Conservation (phyloP, 768 basidiomycete species). For the Jaapia argillacea region DNA sequence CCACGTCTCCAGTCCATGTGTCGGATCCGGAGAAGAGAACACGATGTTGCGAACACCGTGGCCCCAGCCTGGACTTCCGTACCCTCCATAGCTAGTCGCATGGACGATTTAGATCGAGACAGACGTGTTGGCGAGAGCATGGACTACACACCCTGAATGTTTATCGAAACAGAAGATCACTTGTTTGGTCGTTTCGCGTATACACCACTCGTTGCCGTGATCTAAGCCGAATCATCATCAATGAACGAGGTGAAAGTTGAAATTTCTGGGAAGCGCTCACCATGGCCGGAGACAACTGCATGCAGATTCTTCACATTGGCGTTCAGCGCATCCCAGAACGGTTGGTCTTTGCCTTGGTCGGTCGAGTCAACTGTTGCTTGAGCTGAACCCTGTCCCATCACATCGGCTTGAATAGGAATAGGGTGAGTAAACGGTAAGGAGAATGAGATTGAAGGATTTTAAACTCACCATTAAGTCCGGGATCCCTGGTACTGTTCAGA, state of each 20-base stretch:
- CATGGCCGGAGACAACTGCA: constrained; percentile 63
- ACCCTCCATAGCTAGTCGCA: constrained; percentile 52
- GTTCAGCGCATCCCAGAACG: constrained; percentile 56
- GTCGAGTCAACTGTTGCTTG: constrained; percentile 37
- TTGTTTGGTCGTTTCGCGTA: constrained; percentile 47
- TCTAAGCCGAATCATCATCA: constrained; percentile 26
- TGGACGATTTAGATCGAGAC: constrained; percentile 2
- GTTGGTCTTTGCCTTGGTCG: constrained; percentile 35
- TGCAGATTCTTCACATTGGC: constrained; percentile 52
- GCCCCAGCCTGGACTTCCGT: constrained; percentile 43
- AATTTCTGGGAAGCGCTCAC: constrained; percentile 27
- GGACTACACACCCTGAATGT: constrained; percentile 49
- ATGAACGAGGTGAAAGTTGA: not conserved
- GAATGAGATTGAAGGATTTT: not conserved
- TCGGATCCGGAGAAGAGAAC: constrained; percentile 41
- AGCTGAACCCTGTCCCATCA: constrained; percentile 42
- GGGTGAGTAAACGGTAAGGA: not conserved
- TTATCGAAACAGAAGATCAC: constrained; percentile 72
- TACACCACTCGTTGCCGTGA: constrained; percentile 77
- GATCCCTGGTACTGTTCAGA: constrained; percentile 29
- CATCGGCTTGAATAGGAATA: constrained; percentile 34
- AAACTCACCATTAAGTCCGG: constrained; percentile 30
- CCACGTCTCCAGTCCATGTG: constrained; percentile 44
- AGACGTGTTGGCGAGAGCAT: not conserved
- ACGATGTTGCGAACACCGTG: constrained; percentile 56